Evolutionary conservation across 495 filamentous ascomycete genomes (phyloP), one percentile per base, ranked within the genome.

Genomic region (Aspergillus olivimuriae): DNA sequence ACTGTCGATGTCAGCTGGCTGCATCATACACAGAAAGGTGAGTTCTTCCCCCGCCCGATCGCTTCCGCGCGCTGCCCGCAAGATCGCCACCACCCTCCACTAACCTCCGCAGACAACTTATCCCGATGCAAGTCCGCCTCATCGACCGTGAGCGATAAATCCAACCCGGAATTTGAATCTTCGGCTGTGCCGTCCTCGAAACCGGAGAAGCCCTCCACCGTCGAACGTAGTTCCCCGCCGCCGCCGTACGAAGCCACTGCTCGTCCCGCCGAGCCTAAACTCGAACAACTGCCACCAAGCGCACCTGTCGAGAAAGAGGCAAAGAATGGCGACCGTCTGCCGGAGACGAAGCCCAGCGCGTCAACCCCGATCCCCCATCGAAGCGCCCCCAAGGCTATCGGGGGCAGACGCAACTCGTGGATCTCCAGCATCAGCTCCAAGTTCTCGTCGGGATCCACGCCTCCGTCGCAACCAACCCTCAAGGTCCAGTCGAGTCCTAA

Each of bases 371-470:
- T 40, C 12, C 16, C 59, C 18, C 53, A 57, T 31, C 70, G 65
- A 43, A 65, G 51, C 32, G 49, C 62, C 2, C 55, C 71, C 2
- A 76, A 71, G 43, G 58, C 63, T 1, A 52, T 63, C 26, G 57
- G 66, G 1, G 67, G 73, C 40, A 72, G 89, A 43, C 72, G 83
- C 44, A 83, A 78, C 31, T 94, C 89, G 16, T 98, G 91, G 91
- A 85, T 98, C 45, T 87, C 86, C 22, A 94, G 77, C 48, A 74
- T 96, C 40, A 94, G 88, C 49, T 94, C 88, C 45, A 96, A 92
- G 56, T 95, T 98, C 66, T 89, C 87, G 6, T 77, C 77, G 9
- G 84, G 78, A n/a, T 74, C 73, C 18, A 73, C 62, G 21, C 66
- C 70, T 26, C 65, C 66, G 40, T 65, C 61, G 39, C 65, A 72